Evolutionary conservation across 139 green algal species (phyloP), one percentile per base, ranked within the genome.

Genomic region (Haematococcus sp.): DNA sequence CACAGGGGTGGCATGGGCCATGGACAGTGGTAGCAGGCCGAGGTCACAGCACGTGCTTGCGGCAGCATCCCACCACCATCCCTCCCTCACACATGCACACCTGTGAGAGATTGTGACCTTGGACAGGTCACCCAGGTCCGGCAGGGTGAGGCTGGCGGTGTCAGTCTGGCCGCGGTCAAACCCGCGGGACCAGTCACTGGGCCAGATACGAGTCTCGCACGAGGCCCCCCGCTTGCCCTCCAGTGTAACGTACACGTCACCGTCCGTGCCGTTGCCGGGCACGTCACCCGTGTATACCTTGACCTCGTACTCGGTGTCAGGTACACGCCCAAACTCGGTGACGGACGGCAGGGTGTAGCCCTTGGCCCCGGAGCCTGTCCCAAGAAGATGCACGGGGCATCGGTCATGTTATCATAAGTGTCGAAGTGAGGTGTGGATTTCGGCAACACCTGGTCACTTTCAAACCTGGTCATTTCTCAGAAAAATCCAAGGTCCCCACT

Each of bases 211-310:
- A 27, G 52, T 27, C 22, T 60, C 28, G n/a, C 4, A n/a, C 3
- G 11, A 34, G 4, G 25, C 25, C 9, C 58, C 58, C 4, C 25
- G 23, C 25, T 69, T 55, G 5, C 70, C 70, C 9, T 20, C 51
- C 7, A 76, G n/a, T 22, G 31, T 61, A 2, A 76, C 31, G 33
- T 70, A 76, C 35, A 76, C 55, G 30, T n/a, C 13, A 7, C 59
- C 71, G 25, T 77, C 71, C 2, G 71, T 77, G 59, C 71, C 71
- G 22, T 44, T 52, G n/a, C 59, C 71, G 11, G n/a, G 35, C 59
- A 71, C 44, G 28, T 77, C 71, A 11, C 15, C 40, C 3, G 59
- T 71, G 2, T n/a, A 32, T 3, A 70, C 4, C 4, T 19, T 64
- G 30, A 77, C 35, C 40, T 69, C 25, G 13, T 43, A 35, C 11